Evolutionary conservation across 805 yeast genomes (phyloP).

Genomic region (Candida piceae): DNA sequence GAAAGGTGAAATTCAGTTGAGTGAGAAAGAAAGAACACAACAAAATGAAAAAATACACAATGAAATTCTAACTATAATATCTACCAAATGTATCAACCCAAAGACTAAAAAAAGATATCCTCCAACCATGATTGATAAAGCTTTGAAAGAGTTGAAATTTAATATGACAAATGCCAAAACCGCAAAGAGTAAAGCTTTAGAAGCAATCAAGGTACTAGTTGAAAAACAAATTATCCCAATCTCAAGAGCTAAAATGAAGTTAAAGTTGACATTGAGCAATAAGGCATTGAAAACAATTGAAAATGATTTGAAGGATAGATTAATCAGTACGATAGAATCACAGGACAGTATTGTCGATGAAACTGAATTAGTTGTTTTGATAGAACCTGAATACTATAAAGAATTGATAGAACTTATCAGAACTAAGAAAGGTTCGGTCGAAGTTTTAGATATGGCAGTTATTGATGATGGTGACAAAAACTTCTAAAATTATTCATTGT

Average conservation of each 20-base stretch:
- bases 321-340: constrained; percentile 32
- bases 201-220: constrained; percentile 76
- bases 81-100: constrained; percentile 91
- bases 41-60: constrained; percentile 48
- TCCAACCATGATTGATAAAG: constrained; percentile 89
- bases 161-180: constrained; percentile 54
- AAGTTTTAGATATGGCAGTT: constrained; percentile 86
- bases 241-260: constrained; percentile 90
- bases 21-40: constrained; percentile 88
- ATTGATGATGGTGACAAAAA: constrained; percentile 49
- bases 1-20: constrained; percentile 91
- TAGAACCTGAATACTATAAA: constrained; percentile 83
- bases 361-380: constrained; percentile 47
- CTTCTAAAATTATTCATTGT: constrained; percentile 5
- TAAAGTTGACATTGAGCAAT: constrained; percentile 54
- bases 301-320: constrained; percentile 24
- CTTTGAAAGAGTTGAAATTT: constrained; percentile 70
- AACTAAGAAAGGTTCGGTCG: constrained; percentile 61
- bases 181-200: constrained; percentile 86
- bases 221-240: constrained; percentile 84
- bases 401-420: constrained; percentile 58
- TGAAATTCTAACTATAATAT: constrained; percentile 76
- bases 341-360: constrained; percentile 15
- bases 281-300: constrained; percentile 44
- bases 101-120: constrained; percentile 86